Base-by-base conservation (phyloP, 495 filamentous ascomycete species). In the Mycothermus thermophilus region DNA sequence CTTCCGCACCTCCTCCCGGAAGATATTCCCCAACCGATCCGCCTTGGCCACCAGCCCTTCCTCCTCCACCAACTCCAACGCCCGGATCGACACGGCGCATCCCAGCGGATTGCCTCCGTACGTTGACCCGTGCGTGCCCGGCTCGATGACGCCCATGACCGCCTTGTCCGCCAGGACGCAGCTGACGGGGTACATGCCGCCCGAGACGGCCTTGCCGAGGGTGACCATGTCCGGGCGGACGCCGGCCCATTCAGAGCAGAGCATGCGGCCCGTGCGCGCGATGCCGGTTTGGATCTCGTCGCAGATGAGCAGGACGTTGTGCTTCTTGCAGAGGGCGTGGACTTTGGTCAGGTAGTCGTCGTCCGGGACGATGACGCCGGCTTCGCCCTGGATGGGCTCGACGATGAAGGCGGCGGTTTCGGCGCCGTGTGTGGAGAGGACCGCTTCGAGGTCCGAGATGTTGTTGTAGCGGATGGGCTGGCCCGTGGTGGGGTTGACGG, bases 261-360 rank as follows among this genome's bases (percentile, higher is more conserved):
- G 69, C 58, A 99, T 77, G 47, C 79, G 79, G 16, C 90, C 90
- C 10, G 92, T 96, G 35, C 90, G 75, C 34, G 86, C 92, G 59
- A 99, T 93, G 45, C 88, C 73, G 16, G 92, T 99, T 59, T 99
- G 90, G 51, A 99, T 95, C 72, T 99, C 90, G 52, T 99, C 90
- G 53, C 84, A 93, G 52, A 99, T 94, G 43, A 99, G 55, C 22
- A 99, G 74, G 15, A 87, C 84, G 45, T 94, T 92, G 66, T 96
- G 72, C 60, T 90, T 79, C 57, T 83, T 81, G 67, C 90, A 99
- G 14, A 96, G 74, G 13, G 69, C 77, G 21, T 82, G 71, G n/a
- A 80, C 83, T 42, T 80, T 74, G 39, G 66, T 58, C 11, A 99
- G 70, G 59, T 99, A 99, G 55, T 78, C 75, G 22, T 88, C 83